Base-by-base conservation (phyloP, 164 flowering plant species). In the Stephania yunnanensis region DNA sequence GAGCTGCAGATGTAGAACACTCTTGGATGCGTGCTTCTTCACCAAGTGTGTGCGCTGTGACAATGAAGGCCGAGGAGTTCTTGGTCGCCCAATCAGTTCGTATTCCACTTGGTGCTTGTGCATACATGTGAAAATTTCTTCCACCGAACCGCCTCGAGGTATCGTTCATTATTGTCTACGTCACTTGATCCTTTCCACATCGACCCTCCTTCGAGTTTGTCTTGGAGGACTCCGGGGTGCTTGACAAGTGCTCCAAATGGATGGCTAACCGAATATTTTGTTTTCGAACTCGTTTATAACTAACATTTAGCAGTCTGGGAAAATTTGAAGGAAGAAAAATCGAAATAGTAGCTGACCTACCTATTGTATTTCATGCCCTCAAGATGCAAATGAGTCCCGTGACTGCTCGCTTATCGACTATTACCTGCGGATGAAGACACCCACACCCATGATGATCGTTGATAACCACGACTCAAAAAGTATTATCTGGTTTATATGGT, bases 331-430 rank as follows among this genome's bases (percentile, higher is more conserved):
- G n/a, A n/a, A 48, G 52, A 48, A 48, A 9, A 48, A 48, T 48
- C 1, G 10, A 48, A 48, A 48, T 48, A 7, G 10, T 48, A 12
- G 52, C 52, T 48, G 11, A 48, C 52, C 66, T 73, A 91, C 94
- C 96, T 88, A 69, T 91, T 85, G 81, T 81, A 79, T 78, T 90
- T 91, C 77, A 79, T 87, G 76, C 97, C 97, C 69, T 92, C 97
- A 10, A 94, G 88, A 73, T 84, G 90, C 65, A 92, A 78, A 10
- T 97, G 78, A 94, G 85, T 70, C 97, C 97, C 3, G 93, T 91
- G 50, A 94, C 91, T 0, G 96, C 94, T 17, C 78, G 81, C 68
- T 74, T 84, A 44, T 84, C 90, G n/a, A 82, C 87, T 0, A 46
- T 78, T 19, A 92, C 94, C 94, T 92, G 82, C 20, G 36, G 22